phyloP scores from a whole-genome alignment of 1,284 basidiomycete genomes.

The Sporisorium exsertum region DNA sequence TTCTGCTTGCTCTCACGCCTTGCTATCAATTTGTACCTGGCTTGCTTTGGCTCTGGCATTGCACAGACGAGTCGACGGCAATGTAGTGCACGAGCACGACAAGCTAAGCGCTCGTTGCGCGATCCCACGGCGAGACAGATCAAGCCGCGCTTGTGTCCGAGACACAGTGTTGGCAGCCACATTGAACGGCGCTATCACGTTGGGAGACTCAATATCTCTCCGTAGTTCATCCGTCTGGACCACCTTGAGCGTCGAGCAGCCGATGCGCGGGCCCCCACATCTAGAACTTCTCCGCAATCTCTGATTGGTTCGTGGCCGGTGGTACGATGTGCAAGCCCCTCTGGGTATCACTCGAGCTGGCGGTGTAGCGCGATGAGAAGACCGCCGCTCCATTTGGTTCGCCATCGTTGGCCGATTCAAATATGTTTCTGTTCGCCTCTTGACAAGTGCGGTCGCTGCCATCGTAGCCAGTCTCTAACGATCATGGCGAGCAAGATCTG shows the following conservation, averaged over 20 bases:
- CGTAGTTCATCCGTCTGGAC: slow-evolving; percentile 11
- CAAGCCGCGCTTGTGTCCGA: not conserved
- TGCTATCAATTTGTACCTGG: not conserved
- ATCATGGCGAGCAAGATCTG: not conserved
- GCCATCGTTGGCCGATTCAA: not conserved
- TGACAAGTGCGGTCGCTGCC: too few relatives aligned
- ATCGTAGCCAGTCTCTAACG: too few relatives aligned
- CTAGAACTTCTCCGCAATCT: not conserved
- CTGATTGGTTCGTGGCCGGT: not conserved
- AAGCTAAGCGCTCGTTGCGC: not conserved
- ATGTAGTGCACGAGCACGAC: not conserved
- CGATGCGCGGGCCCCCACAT: slow-evolving; percentile 11
- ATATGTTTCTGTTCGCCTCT: too few relatives aligned
- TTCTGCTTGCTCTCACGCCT: not conserved
- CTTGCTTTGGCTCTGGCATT: not conserved
- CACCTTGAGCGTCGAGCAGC: not conserved
- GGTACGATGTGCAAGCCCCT: not conserved
- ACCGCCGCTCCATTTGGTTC: not conserved
- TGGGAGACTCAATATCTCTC: not conserved
- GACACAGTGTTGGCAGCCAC: too few relatives aligned
- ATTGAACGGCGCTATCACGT: too few relatives aligned
- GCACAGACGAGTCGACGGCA: not conserved
- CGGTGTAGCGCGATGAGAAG: not conserved
- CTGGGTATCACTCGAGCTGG: not conserved
- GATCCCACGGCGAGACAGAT: too few relatives aligned